Conservation (phyloP, 805 yeast genomes). For the Lipomyces spencermartinsiae region DNA sequence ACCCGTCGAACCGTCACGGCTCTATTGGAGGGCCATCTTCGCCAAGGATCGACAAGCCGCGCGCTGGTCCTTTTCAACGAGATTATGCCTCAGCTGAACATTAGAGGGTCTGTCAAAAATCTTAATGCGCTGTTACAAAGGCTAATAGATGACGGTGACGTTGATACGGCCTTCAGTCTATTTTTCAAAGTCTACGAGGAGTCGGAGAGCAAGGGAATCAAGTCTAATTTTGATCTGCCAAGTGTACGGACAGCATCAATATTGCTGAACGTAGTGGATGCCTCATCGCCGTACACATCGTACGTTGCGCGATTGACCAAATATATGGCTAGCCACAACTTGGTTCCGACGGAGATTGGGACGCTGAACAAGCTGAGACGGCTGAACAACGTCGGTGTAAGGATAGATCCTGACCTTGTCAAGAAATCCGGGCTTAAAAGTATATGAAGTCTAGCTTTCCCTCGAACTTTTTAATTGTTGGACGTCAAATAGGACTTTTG, state of each 20-base stretch:
- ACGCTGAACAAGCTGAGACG: background rate
- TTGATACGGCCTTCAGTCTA: constrained; percentile 21
- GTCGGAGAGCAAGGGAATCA: background rate
- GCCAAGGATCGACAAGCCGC: constrained; percentile 24
- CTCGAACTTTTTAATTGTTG: background rate
- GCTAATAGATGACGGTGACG: constrained; percentile 13
- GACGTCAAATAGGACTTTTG: background rate
- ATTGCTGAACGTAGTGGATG: constrained; percentile 13
- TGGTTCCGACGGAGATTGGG: background rate
- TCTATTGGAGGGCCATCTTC: constrained; percentile 25
- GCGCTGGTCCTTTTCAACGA: constrained; percentile 20
- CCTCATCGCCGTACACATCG: background rate
- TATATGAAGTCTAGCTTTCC: background rate
- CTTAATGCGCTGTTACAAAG: constrained; percentile 16
- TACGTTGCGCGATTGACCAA: constrained; percentile 12
- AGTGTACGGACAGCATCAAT: constrained; percentile 7
- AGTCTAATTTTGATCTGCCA: constrained; percentile 9
- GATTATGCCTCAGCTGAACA: constrained; percentile 15
- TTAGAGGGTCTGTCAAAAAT: constrained; percentile 9
- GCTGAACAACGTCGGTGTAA: background rate
- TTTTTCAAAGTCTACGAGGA: constrained; percentile 17
- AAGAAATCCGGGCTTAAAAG: background rate
- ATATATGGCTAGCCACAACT: background rate
- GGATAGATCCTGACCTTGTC: background rate
- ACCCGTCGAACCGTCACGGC: constrained; percentile 17